Evolutionary conservation across 2,329 filamentous ascomycete species (phyloP), one percentile per base, ranked within the genome.

Genomic region (Byssochlamys sp.): DNA sequence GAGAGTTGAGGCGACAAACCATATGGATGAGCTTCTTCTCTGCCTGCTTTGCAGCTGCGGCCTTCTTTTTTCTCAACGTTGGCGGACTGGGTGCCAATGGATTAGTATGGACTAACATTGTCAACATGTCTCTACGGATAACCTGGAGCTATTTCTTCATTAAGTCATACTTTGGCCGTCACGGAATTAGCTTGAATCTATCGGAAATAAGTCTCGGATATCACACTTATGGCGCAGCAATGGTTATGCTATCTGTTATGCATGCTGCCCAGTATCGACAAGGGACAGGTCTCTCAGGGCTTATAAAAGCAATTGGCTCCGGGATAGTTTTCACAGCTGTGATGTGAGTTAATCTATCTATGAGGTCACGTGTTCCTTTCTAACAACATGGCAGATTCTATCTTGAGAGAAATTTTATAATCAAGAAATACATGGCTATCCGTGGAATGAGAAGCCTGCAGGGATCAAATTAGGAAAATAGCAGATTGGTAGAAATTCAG

Each of bases 101-200:
- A 0, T 77, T 99, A 50, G 90, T 99, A 0, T 81, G 84, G 63
- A 91, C 91, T 55, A 99, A 97, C 70, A 85, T 83, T 52, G 83
- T 96, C 65, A 97, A 96, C 70, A 96, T 99, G 91, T 74, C 77
- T 0, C 84, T 92, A 65, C 84, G 94, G 60, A 95, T 95, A 58
- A 60, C 83, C 6, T 99, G 91, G 89, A 94, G 91, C 66, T 74
- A 77, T 19, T 67, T 70, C 51, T 99, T 96, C 68, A 88, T 96
- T 57, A 75, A 71, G 33, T 63, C 70, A 0, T 95, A 85, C 69
- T 85, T 95, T 59, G 65, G 58, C 4, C 68, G 67, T 14, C 74
- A 80, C 50, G 77, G 74, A 2, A 71, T 71, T 6, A 62, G 63
- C 3, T 75, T 85, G 28, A 65, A 68, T 45, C 60, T 81, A 45